Percentiles rank a stretch among this genome's conserved stretches.
phyloP scores from a whole-genome alignment of 495 filamentous ascomycete genomes.

The Talaromyces trachyspermus region DNA sequence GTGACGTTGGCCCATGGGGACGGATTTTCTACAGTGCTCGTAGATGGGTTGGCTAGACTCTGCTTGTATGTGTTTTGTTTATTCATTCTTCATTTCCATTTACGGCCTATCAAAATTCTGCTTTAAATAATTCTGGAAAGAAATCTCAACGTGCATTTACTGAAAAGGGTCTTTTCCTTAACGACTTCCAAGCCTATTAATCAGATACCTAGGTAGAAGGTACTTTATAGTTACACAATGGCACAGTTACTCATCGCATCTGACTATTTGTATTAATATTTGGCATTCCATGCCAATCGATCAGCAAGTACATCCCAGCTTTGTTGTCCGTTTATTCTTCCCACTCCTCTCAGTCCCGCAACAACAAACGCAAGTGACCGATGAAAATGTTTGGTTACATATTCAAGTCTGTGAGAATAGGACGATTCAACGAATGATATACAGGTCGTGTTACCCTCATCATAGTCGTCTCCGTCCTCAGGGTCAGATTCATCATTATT shows the following conservation, averaged over 20 bases:
- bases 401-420: conserved; percentile 22
- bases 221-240: no score
- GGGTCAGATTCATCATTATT: conserved; percentile 14
- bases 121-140: background rate
- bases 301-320: conserved; percentile 48
- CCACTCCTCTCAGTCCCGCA: conserved; percentile 38
- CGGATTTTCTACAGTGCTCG: conserved; percentile 73
- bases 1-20: conserved; percentile 83
- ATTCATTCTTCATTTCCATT: no score
- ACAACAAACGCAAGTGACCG: conserved; percentile 33
- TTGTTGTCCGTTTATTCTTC: conserved; percentile 37
- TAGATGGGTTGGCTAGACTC: conserved; percentile 62
- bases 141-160: background rate
- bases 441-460: conserved; percentile 20
- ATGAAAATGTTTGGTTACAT: conserved; percentile 36
- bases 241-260: background rate
- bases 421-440: conserved; percentile 19
- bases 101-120: background rate
- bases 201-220: background rate
- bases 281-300: conserved; percentile 26
- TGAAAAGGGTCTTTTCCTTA: no score
- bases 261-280: background rate
- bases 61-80: background rate
- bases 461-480: conserved; percentile 10
- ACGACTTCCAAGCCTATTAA: no score